phyloP scores from a whole-genome alignment of 2,329 filamentous ascomycete genomes.

The Aspergillus sp. region DNA sequence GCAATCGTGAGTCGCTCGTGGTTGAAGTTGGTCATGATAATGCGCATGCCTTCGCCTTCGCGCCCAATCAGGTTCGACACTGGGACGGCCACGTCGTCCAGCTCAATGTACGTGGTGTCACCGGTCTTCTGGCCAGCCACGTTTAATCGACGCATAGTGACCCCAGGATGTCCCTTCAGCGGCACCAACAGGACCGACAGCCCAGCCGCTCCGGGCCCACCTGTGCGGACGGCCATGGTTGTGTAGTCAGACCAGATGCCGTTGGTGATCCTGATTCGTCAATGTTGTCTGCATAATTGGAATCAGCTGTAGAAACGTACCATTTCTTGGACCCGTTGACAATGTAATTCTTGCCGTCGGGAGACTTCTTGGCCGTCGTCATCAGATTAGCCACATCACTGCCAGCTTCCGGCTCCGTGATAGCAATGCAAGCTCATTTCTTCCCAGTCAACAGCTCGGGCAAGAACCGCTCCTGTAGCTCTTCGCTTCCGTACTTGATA shows the following conservation, averaged over 20 bases:
- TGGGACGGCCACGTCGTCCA: conserved; percentile 68
- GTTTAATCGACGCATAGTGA: conserved; percentile 61
- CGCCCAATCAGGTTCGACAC: conserved; percentile 62
- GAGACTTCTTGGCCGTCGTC: conserved; percentile 57
- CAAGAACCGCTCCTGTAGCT: conserved; percentile 59
- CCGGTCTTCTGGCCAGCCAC: conserved; percentile 58
- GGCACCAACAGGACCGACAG: conserved; percentile 64
- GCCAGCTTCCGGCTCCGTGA: conserved; percentile 69
- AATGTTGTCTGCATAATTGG: neutral
- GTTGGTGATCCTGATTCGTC: conserved; percentile 54
- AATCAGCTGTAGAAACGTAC: conserved; percentile 24
- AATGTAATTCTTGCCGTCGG: conserved; percentile 61
- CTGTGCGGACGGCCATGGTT: conserved; percentile 67
- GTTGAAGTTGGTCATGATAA: conserved; percentile 75
- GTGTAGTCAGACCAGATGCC: conserved; percentile 63
- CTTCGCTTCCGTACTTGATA: conserved; percentile 57
- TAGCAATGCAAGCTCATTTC: conserved; percentile 67
- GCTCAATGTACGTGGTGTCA: conserved; percentile 68
- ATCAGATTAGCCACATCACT: conserved; percentile 67
- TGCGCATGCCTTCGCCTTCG: conserved; percentile 66
- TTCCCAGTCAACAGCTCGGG: conserved; percentile 61
- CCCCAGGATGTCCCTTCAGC: conserved; percentile 59
- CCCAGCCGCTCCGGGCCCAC: conserved; percentile 56
- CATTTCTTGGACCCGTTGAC: conserved; percentile 74
- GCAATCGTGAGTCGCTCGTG: conserved; percentile 65